These are phyloP conservation scores for Phytophthora pinifolia DNA, from an alignment of 352 stramenopile genomes.

Conservation along the genomic window DNA sequence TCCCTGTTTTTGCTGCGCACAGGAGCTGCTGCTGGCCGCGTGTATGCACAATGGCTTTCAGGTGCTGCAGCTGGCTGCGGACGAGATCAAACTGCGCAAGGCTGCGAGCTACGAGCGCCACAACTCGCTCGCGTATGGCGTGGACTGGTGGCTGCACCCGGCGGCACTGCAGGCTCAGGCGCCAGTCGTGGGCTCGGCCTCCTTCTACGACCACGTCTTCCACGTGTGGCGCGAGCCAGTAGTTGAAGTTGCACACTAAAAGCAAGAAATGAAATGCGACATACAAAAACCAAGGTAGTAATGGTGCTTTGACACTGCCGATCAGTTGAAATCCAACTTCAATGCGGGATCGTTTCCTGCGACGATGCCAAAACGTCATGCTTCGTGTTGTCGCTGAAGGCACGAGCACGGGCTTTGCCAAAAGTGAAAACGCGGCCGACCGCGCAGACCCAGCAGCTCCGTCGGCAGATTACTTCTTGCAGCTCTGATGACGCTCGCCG, in stretches of 20 bases:
- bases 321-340: too few relatives aligned
- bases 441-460: conserved; percentile 1
- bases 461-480: neutral
- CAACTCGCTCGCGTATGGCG: conserved; percentile 80
- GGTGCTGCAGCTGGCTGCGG: conserved; percentile 37
- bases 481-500: conserved; percentile 2
- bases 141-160: conserved; percentile 76
- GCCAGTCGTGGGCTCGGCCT: conserved; percentile 69
- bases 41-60: conserved; percentile 91
- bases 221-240: conserved; percentile 55
- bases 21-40: conserved; percentile 73
- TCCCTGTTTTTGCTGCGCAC: conserved; percentile 2
- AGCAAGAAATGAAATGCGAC: conserved; percentile 11
- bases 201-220: conserved; percentile 83
- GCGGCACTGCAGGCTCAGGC: conserved; percentile 31
- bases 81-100: conserved; percentile 19
- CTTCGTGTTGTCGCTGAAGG: neutral
- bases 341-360: conserved; percentile 16
- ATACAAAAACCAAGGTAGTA: too few relatives aligned
- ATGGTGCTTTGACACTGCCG: too few relatives aligned
- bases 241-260: conserved; percentile 24
- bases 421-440: conserved; percentile 9
- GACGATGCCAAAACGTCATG: neutral
- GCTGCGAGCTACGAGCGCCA: conserved; percentile 54
- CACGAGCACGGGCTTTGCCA: conserved; percentile 6